These are phyloP conservation scores for Cunninghamia lanceolata DNA, from an alignment of 75 land plant genomes.

Conservation along the genomic window DNA sequence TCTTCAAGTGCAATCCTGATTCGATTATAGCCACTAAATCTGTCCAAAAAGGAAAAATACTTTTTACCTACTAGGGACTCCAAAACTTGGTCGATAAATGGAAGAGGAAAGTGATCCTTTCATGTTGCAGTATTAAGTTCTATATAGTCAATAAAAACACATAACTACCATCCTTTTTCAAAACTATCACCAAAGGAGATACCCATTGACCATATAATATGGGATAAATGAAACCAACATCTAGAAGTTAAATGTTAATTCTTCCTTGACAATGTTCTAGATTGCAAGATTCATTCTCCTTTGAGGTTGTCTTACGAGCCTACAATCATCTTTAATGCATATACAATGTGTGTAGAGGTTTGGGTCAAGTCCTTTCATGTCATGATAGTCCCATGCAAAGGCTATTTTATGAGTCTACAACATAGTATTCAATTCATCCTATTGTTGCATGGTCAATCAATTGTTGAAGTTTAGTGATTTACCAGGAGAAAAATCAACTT, in stretches of 20 bases:
- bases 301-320: not conserved
- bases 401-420: not conserved
- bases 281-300: not conserved
- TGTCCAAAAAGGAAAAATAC: not conserved
- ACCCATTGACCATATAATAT: not conserved
- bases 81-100: not conserved
- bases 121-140: not conserved
- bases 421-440: not conserved
- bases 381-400: not conserved
- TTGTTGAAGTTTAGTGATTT: not conserved
- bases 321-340: not conserved
- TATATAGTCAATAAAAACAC: not conserved
- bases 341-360: not conserved
- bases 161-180: not conserved
- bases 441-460: not conserved
- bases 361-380: not conserved
- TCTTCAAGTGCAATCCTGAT: not conserved
- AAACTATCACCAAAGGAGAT: not conserved
- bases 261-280: not conserved
- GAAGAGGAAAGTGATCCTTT: not conserved
- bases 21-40: not conserved
- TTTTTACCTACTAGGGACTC: not conserved
- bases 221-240: not conserved
- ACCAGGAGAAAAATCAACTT: not conserved
- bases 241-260: not conserved